phyloP scores from a whole-genome alignment of 139 green algal species.

The Coccomyxa sp. region DNA sequence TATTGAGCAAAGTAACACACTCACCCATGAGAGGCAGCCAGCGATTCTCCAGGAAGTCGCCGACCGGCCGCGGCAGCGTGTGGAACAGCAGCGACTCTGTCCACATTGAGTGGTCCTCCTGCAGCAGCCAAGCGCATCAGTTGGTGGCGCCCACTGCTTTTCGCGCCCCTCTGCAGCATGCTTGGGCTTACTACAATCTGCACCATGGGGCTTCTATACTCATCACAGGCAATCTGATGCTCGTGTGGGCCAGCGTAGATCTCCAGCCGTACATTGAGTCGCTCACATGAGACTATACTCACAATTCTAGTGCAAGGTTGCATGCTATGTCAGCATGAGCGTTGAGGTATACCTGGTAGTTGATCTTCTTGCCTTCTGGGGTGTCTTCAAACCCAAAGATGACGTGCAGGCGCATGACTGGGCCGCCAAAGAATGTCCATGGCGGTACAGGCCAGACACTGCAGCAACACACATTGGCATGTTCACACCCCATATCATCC shows the following conservation, averaged over 20 bases:
- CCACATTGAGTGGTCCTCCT: not conserved
- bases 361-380: not conserved
- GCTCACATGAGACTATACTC: too few species aligned
- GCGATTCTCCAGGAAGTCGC: not conserved
- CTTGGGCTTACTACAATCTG: too few species aligned
- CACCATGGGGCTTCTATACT: too few species aligned
- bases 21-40: not conserved
- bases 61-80: not conserved
- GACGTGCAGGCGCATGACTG: not conserved
- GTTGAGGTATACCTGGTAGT: conserved; percentile 2
- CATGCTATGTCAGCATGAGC: too few species aligned
- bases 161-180: too few species aligned
- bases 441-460: not conserved
- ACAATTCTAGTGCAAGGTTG: too few species aligned
- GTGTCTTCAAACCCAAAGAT: not conserved
- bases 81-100: not conserved
- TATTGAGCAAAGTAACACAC: too few species aligned
- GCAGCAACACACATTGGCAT: not conserved
- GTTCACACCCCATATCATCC: too few species aligned
- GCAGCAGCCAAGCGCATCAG: not conserved
- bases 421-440: not conserved
- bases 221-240: too few species aligned
- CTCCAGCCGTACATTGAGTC: too few species aligned
- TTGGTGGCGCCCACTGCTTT: too few species aligned
- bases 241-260: too few species aligned